phyloP scores from a whole-genome alignment of 2,329 filamentous ascomycete genomes.

The Colletotrichum sp. region DNA sequence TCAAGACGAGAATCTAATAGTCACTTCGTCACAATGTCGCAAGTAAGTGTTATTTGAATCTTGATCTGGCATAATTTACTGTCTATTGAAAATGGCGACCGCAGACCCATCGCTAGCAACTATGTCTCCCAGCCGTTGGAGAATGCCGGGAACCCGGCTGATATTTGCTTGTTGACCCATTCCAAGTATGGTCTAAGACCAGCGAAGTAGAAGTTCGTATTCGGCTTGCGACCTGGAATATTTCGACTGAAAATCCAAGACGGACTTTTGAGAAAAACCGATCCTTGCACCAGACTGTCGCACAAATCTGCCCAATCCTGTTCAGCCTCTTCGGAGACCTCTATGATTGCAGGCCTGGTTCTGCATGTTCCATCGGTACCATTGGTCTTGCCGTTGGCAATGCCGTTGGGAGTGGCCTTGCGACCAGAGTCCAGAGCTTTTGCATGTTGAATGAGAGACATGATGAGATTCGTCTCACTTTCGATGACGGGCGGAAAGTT shows the following conservation, averaged over 20 bases:
- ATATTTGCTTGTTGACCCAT: neutral
- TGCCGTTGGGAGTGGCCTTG: fast-evolving
- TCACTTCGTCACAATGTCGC: fast-evolving
- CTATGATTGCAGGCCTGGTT: neutral
- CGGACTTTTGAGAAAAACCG: neutral
- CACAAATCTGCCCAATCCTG: neutral
- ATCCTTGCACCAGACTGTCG: neutral
- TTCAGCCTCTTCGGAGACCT: neutral
- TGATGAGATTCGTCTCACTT: neutral
- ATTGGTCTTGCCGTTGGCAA: neutral
- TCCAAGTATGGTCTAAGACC: neutral
- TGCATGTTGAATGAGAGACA: neutral
- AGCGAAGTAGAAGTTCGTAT: neutral
- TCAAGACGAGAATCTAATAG: neutral
- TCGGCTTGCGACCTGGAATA: neutral
- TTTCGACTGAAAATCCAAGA: neutral
- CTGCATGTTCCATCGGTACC: neutral
- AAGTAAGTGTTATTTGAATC: neutral
- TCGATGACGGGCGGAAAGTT: neutral
- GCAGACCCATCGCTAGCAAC: neutral
- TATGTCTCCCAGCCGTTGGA: neutral
- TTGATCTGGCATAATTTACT: neutral
- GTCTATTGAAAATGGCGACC: neutral
- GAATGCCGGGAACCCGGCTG: neutral
- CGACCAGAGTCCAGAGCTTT: neutral